Evolutionary conservation across 768 basidiomycete species (phyloP).

Genomic region (Boletus sp.): DNA sequence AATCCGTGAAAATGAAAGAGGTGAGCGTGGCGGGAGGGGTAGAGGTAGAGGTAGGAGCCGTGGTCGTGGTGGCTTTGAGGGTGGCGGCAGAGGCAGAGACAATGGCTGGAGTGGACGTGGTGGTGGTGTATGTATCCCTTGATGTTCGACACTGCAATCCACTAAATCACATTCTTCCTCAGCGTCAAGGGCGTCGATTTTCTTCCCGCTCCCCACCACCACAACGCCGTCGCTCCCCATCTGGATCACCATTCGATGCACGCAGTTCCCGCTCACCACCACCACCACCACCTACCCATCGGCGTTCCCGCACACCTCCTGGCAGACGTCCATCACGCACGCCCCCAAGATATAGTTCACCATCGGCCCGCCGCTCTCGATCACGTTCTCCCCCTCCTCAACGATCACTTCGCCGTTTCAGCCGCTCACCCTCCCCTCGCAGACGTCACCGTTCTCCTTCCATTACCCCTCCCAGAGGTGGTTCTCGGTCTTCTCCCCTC

Average conservation of each 20-base stretch:
- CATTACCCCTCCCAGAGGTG: slow-evolving; percentile 32
- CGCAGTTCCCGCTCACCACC: slow-evolving; percentile 40
- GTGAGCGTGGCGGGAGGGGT: slow-evolving; percentile 46
- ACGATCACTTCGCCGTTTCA: slow-evolving; percentile 26
- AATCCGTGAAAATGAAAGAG: slow-evolving; percentile 60
- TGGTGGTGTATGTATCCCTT: slow-evolving; percentile 40
- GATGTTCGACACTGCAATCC: not conserved
- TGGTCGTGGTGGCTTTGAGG: slow-evolving; percentile 48
- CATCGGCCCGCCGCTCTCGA: slow-evolving; percentile 40
- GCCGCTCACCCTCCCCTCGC: slow-evolving; percentile 27
- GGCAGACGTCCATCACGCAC: slow-evolving; percentile 35
- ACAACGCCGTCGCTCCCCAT: slow-evolving; percentile 45
- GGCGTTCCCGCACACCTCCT: slow-evolving; percentile 41
- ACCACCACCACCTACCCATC: slow-evolving; percentile 32
- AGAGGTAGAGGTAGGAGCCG: slow-evolving; percentile 61
- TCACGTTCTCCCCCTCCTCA: slow-evolving; percentile 30
- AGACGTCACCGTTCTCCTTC: slow-evolving; percentile 34
- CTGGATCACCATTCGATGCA: slow-evolving; percentile 35
- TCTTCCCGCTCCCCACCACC: slow-evolving; percentile 47
- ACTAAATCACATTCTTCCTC: slow-evolving; percentile 10
- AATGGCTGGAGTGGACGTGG: slow-evolving; percentile 69
- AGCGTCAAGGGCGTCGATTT: slow-evolving; percentile 47
- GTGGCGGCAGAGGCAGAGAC: slow-evolving; percentile 51
- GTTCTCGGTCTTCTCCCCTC: slow-evolving; percentile 42
- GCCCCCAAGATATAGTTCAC: slow-evolving; percentile 30